Evolutionary conservation across 208 protist species (phyloP), one percentile per base, ranked within the genome.

Genomic region (Balamuthia mandrillaris): DNA sequence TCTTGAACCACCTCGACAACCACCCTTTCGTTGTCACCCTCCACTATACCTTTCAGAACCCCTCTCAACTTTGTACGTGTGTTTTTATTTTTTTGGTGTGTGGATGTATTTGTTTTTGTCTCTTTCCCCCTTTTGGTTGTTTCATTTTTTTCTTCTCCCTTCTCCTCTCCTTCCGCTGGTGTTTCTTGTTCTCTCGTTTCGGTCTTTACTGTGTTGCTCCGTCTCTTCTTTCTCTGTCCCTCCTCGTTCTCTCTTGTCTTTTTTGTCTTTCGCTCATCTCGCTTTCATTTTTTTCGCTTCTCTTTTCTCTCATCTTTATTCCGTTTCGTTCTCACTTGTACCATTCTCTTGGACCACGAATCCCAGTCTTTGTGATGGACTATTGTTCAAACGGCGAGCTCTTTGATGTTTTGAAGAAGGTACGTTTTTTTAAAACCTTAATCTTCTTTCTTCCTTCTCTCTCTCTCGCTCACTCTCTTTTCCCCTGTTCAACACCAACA

Each of bases 1-100:
- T 74, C 39, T 42, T 74, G n/a, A 31, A 49, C 9, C 31, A 44
- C 18, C 65, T 74, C 65, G n/a, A n/a, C n/a, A 74, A 74, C 41
- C 65, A 74, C 39, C 65, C 65, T 3, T 51, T 74, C 65, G 37
- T 74, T 14, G 65, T 74, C 39, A 74, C 65, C 6, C 65, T 74
- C 3, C 65, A 74, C 65, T 74, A 74, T 42, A 74, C 65, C 33
- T 74, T 74, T 42, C 65, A 74, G 39, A 74, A 37, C 39, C 27
- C 27, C 21, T 14, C 65, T 0, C n/a, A 21, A 10, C 39, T 74
- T 6, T 39, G 65, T 74, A 35, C 39, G 65, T 0, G 12, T 31
- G n/a, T 42, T 33, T 10, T 24, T 6, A 37, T 24, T 42, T 0
- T 2, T 16, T 27, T 31, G 1, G 42, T 10, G n/a, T 4, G 6